These are phyloP conservation scores for Taphrina pruni DNA, from an alignment of 1,139 yeast genomes.

Conservation along the genomic window DNA sequence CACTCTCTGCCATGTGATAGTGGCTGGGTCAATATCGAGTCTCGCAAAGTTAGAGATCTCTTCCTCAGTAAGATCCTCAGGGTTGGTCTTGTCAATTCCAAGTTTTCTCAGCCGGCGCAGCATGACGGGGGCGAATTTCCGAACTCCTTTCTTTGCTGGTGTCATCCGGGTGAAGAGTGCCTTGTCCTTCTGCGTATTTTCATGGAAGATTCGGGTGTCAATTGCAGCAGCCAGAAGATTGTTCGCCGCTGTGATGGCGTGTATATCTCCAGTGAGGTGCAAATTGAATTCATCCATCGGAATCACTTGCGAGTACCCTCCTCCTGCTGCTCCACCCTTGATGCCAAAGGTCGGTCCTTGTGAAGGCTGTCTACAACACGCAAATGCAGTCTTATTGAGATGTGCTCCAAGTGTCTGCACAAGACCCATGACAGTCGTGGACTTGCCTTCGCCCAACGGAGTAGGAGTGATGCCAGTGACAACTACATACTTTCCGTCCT, in stretches of 20 bases:
- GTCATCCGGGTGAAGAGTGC: constrained; percentile 85
- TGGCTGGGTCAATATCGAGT: constrained; percentile 88
- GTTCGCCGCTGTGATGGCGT: constrained; percentile 95
- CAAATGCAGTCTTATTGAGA: constrained; percentile 82
- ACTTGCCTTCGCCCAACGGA: constrained; percentile 97
- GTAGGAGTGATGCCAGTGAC: constrained; percentile 99
- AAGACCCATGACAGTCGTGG: constrained; percentile 94
- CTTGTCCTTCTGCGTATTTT: constrained; percentile 86
- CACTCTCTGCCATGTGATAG: constrained; percentile 96
- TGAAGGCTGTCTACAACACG: constrained; percentile 96
- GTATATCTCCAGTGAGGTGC: constrained; percentile 98
- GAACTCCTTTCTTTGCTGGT: constrained; percentile 81
- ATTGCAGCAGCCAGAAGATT: constrained; percentile 96
- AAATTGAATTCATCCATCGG: constrained; percentile 99
- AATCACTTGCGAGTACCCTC: constrained; percentile 97
- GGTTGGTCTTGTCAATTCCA: constrained; percentile 80
- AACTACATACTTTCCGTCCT: constrained; percentile 85
- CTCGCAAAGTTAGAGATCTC: constrained; percentile 79
- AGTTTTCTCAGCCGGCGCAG: constrained; percentile 75
- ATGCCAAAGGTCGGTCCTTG: constrained; percentile 99
- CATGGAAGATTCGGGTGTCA: constrained; percentile 98
- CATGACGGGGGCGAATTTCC: constrained; percentile 81
- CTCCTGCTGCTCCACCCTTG: constrained; percentile 93
- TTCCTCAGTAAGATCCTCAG: constrained; percentile 79
- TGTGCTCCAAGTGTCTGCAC: constrained; percentile 97